Conservation (phyloP, 306 rosid genomes). For the Cotoneaster glaucophyllus region DNA sequence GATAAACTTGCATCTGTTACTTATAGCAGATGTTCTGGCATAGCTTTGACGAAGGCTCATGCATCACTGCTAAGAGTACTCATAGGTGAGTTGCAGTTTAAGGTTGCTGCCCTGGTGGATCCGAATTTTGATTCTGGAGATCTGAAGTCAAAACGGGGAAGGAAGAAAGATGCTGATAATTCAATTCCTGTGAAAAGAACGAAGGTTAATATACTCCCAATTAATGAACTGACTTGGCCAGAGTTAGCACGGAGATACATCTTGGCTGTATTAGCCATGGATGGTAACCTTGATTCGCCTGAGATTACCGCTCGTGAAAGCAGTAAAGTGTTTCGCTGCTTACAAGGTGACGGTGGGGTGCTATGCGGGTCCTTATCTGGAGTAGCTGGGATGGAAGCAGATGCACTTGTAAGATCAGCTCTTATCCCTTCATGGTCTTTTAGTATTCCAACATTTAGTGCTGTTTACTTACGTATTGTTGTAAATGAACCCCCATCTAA, state of each 20-base stretch:
- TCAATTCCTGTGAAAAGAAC: conserved; percentile 51
- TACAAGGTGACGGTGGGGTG: conserved; percentile 98
- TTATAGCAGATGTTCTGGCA: conserved; percentile 70
- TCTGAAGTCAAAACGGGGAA: conserved; percentile 73
- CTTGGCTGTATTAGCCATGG: conserved; percentile 84
- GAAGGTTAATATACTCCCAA: conserved; percentile 79
- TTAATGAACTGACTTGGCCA: conserved; percentile 97
- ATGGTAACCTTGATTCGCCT: conserved; percentile 85
- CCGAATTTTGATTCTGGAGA: conserved; percentile 96
- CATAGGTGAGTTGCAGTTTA: conserved; percentile 74
- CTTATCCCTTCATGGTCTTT: conserved; percentile 16
- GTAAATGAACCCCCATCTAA: neutral
- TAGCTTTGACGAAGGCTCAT: conserved; percentile 83
- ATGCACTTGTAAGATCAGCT: conserved; percentile 73
- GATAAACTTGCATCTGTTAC: conserved; percentile 61
- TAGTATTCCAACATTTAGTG: neutral
- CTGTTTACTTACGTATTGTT: neutral
- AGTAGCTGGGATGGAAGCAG: conserved; percentile 99
- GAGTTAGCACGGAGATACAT: conserved; percentile 84
- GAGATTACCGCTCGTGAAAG: conserved; percentile 89
- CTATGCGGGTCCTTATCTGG: conserved; percentile 96
- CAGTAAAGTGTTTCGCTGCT: conserved; percentile 87
- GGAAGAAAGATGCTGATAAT: conserved; percentile 79
- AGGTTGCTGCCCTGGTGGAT: conserved; percentile 90
- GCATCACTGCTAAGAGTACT: conserved; percentile 73